Conservation (phyloP, 306 rosid species). For the Vigna reflexopilosa region DNA sequence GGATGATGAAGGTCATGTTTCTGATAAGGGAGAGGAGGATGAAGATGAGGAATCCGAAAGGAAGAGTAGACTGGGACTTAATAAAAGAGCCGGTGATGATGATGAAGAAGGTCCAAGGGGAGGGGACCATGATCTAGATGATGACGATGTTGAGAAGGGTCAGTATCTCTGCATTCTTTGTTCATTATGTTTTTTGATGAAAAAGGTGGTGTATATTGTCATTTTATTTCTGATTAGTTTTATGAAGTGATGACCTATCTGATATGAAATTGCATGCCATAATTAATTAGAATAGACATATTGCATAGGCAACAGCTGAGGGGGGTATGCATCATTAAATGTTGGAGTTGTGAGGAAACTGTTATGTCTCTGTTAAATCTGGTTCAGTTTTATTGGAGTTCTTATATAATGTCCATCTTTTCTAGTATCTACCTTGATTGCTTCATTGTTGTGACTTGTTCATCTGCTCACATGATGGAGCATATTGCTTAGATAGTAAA, state of each 20-base stretch:
- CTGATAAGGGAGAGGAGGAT: constrained; percentile 96
- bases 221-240: constrained; percentile 36
- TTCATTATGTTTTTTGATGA: constrained; percentile 29
- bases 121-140: constrained; percentile 84
- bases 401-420: constrained; percentile 8
- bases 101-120: constrained; percentile 85
- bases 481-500: constrained; percentile 22
- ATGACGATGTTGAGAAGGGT: constrained; percentile 88
- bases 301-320: constrained; percentile 1
- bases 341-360: constrained; percentile 25
- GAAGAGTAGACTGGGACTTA: constrained; percentile 74
- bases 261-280: constrained; percentile 13
- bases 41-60: constrained; percentile 84
- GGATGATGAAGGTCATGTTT: constrained; percentile 78
- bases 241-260: constrained; percentile 12
- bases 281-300: constrained; percentile 25
- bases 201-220: constrained; percentile 3
- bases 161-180: constrained; percentile 37
- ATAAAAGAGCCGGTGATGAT: constrained; percentile 71
- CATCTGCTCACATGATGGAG: constrained; percentile 17
- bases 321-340: constrained; percentile 25
- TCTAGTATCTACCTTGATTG: neutral
- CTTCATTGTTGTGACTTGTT: constrained; percentile 18
- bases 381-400: constrained; percentile 13
- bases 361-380: constrained; percentile 3